Conservation (phyloP, 1,284 basidiomycete species). For the Ustilago cynodontis region DNA sequence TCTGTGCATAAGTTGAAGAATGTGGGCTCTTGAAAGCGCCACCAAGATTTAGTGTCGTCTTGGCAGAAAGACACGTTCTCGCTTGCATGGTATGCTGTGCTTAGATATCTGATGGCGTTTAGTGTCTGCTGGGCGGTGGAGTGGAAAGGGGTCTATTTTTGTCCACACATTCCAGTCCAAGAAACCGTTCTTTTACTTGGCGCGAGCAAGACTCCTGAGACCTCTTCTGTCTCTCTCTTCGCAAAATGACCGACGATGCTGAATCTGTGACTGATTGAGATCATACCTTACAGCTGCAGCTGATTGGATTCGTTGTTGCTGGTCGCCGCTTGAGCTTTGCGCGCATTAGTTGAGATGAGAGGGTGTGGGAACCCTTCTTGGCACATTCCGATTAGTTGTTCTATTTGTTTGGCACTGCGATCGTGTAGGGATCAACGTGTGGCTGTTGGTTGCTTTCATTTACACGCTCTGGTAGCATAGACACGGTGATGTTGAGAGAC, state of each 20-base stretch:
- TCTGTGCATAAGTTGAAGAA: not conserved
- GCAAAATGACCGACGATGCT: not conserved
- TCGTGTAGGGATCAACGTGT: too few species aligned
- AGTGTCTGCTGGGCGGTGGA: not conserved
- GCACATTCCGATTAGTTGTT: not conserved
- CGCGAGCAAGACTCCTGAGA: not conserved
- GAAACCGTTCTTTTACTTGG: slow-evolving; percentile 15
- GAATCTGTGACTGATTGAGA: not conserved
- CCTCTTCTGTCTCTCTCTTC: not conserved
- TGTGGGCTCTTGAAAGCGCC: not conserved
- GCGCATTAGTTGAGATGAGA: not conserved
- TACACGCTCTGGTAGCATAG: too few species aligned
- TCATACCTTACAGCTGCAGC: not conserved
- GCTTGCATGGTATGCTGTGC: too few species aligned
- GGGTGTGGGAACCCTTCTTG: not conserved
- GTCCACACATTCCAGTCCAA: slow-evolving; percentile 22
- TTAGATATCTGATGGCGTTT: not conserved
- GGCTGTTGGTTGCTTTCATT: too few species aligned
- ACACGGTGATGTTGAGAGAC: too few species aligned
- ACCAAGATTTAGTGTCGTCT: slow-evolving; percentile 2
- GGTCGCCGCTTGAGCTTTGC: not conserved
- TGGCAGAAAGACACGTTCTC: not conserved
- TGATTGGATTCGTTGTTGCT: not conserved
- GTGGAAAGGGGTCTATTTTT: not conserved
- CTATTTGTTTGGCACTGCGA: not conserved